phyloP scores from a whole-genome alignment of 1,284 basidiomycete species.

The Apiotrichum veenhuisii region DNA sequence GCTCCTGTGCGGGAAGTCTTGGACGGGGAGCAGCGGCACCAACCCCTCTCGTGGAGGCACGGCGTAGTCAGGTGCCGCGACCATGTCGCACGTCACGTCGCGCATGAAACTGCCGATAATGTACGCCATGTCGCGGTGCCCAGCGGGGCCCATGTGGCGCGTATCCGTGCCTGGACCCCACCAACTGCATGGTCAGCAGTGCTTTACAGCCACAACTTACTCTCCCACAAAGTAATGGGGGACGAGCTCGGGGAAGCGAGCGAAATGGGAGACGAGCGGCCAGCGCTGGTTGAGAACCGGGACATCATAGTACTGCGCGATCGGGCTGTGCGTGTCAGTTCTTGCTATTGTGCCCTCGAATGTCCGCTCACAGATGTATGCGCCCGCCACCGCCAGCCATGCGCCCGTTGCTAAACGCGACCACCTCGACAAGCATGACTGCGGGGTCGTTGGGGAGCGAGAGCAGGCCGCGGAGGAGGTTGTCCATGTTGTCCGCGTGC shows the following conservation, averaged over 20 bases:
- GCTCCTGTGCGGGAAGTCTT: background rate
- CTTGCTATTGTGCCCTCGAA: background rate
- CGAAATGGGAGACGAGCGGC: constrained; percentile 44
- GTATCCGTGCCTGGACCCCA: constrained; percentile 46
- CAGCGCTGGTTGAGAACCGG: constrained; percentile 45
- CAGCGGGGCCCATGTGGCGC: constrained; percentile 43
- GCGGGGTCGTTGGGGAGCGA: constrained; percentile 40
- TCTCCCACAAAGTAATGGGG: constrained; percentile 43
- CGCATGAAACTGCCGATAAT: constrained; percentile 39
- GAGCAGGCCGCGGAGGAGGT: constrained; percentile 43
- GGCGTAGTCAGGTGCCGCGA: constrained; percentile 22
- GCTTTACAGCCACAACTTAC: constrained; percentile 20
- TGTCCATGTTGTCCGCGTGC: constrained; percentile 49
- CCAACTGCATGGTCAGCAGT: constrained; percentile 26
- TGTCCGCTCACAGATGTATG: constrained; percentile 43
- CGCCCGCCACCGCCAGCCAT: constrained; percentile 49
- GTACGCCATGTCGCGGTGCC: constrained; percentile 43
- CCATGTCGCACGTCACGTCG: constrained; percentile 40
- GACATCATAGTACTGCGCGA: constrained; percentile 23
- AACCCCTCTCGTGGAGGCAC: constrained; percentile 1
- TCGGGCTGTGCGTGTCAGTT: constrained; percentile 13
- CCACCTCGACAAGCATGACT: constrained; percentile 41
- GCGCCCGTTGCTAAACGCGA: constrained; percentile 41
- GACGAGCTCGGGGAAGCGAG: constrained; percentile 43
- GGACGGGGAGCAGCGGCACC: background rate